Evolutionary conservation across 305 asterid species (phyloP), one percentile per base, ranked within the genome.

Genomic region (Stenogyne calaminthoides): DNA sequence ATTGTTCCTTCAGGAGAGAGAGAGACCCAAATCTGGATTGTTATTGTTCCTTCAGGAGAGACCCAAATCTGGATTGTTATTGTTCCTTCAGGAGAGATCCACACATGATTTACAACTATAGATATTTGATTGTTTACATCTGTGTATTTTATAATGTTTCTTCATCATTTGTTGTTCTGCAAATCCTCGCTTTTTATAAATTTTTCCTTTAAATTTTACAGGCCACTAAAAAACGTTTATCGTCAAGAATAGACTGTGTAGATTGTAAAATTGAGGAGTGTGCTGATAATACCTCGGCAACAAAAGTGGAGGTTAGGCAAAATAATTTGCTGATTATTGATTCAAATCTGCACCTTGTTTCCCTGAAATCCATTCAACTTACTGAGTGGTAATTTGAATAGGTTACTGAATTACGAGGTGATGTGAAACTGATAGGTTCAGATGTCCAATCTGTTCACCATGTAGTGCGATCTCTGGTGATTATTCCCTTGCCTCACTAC

Each of bases 391-490:
- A 14, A 79, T 66, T 69, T 70, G 25, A 49, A 10, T 64, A 95
- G 99, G 93, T 92, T 59, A 67, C 91, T 78, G 84, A 73, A 71
- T 68, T 91, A 67, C 84, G 85, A 67, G 96, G 91, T 70, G 88
- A 89, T 57, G 84, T 91, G 82, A 89, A 82, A 76, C 65, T 67
- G 58, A 80, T 88, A 32, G 91, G 91, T 67, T 75, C 85, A 44
- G 88, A 89, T 81, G 84, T 92, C 58, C 79, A 84, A 75, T 83
- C 94, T 67, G 96, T 95, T 58, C 94, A 84, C 75, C 85, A 83
- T 73, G 95, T 81, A 25, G 96, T 95, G 79, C 86, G 76, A 84
- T 78, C 92, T 46, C 88, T 92, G 98, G 99, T 95, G 76, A 86
- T 74, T 67, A 58, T 46, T 75, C 72, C 74, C 74, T 34, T 34